phyloP scores from a whole-genome alignment of 352 stramenopile genomes.

The Phytopythium montanum region DNA sequence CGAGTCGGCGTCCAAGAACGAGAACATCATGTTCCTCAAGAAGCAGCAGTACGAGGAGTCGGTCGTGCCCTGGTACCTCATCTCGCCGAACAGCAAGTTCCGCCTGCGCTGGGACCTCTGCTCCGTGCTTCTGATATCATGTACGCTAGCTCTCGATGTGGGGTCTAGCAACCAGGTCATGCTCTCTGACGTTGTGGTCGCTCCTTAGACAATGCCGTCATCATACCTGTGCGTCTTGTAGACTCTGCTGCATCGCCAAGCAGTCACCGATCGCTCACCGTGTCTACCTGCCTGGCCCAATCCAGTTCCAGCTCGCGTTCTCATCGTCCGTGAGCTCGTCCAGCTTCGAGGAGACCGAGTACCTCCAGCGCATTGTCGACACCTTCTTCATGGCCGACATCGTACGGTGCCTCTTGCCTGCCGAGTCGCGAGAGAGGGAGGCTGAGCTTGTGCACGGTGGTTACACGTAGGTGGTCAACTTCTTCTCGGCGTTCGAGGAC shows the following conservation, averaged over 20 bases:
- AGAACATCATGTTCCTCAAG: slow-evolving; percentile 87
- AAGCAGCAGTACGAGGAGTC: slow-evolving; percentile 81
- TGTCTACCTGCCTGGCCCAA: neutral
- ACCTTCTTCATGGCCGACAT: slow-evolving; percentile 74
- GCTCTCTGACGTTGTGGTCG: neutral
- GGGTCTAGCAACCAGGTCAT: neutral
- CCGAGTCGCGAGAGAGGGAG: neutral
- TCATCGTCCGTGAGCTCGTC: slow-evolving; percentile 16
- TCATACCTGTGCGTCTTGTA: slow-evolving; percentile 56
- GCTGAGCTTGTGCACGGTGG: neutral
- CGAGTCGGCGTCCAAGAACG: slow-evolving; percentile 67
- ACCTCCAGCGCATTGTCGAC: slow-evolving; percentile 57
- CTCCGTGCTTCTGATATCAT: slow-evolving; percentile 68
- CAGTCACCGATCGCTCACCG: neutral
- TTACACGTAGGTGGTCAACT: slow-evolving; percentile 48
- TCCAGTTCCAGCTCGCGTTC: slow-evolving; percentile 74
- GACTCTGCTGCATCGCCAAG: neutral
- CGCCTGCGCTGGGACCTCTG: slow-evolving; percentile 73
- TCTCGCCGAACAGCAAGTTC: slow-evolving; percentile 75
- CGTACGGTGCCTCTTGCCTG: slow-evolving; percentile 21
- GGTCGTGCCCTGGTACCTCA: slow-evolving; percentile 71
- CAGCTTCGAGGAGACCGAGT: slow-evolving; percentile 23
- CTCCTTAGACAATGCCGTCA: slow-evolving; percentile 64
- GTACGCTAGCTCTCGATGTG: slow-evolving; percentile 25
- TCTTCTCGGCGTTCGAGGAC: slow-evolving; percentile 64